Conservation (phyloP, 495 filamentous ascomycete genomes). For the Penicillium bovifimosum region DNA sequence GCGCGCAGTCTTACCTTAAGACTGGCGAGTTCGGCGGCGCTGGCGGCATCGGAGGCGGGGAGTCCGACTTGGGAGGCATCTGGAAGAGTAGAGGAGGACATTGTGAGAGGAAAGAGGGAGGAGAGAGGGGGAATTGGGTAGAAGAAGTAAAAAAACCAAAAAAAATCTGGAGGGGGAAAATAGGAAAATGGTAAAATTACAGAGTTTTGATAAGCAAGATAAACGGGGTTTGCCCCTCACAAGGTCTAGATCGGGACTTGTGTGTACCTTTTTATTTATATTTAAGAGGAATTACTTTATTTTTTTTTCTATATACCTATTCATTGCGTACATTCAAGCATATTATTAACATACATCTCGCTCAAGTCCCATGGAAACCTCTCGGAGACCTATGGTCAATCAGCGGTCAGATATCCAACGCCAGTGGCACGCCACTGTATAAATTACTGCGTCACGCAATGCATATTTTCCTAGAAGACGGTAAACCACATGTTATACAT, state of each 20-base stretch:
- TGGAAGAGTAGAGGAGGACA: conserved; percentile 50
- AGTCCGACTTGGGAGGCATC: conserved; percentile 48
- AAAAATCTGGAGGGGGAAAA: conserved; percentile 24
- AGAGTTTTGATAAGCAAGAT: conserved; percentile 7
- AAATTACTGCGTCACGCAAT: conserved; percentile 2
- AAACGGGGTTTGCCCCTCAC: conserved; percentile 5
- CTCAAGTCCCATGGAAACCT: no score
- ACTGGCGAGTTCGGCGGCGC: conserved; percentile 85
- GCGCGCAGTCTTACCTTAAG: conserved; percentile 72
- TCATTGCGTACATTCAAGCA: no score
- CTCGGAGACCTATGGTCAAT: no score
- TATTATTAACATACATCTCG: no score
- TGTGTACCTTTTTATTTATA: neutral
- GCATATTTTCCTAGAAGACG: neutral
- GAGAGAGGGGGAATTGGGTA: conserved; percentile 18
- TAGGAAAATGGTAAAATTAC: conserved; percentile 15
- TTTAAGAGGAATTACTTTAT: neutral
- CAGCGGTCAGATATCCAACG: neutral
- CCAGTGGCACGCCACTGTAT: neutral
- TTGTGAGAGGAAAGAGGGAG: conserved; percentile 40
- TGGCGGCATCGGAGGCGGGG: conserved; percentile 54
- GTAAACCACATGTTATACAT: neutral
- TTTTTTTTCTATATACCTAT: neutral
- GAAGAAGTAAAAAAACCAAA: conserved; percentile 26
- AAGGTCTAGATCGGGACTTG: neutral